These are phyloP conservation scores for Aureobasidium sp. DNA, from an alignment of 2,329 filamentous ascomycete genomes.

Conservation along the genomic window DNA sequence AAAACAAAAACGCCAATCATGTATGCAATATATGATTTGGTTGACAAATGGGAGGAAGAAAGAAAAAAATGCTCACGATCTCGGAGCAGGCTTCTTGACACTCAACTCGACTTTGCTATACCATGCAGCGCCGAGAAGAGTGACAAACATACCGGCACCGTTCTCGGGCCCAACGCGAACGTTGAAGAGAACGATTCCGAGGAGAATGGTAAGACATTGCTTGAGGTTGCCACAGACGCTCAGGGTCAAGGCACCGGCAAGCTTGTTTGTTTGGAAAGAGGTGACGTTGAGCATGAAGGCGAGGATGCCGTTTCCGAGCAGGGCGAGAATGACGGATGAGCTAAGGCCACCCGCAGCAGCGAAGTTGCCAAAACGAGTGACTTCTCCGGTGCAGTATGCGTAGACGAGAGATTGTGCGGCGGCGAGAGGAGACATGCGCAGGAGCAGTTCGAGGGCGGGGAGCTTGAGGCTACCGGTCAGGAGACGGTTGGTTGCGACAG, in stretches of 20 bases:
- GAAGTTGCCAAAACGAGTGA: slow-evolving; percentile 18
- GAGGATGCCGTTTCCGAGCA: slow-evolving; percentile 26
- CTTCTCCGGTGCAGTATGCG: slow-evolving; percentile 45
- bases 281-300: slow-evolving; percentile 30
- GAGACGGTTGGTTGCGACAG: slow-evolving; percentile 54
- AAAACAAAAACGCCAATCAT: background rate
- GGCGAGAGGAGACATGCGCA: slow-evolving; percentile 54
- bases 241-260: slow-evolving; percentile 30
- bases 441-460: slow-evolving; percentile 51
- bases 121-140: slow-evolving; percentile 47
- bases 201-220: slow-evolving; percentile 29
- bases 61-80: background rate
- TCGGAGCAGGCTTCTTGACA: slow-evolving; percentile 29
- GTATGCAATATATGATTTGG: background rate
- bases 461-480: slow-evolving; percentile 53
- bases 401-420: slow-evolving; percentile 47
- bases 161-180: slow-evolving; percentile 33
- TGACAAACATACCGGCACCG: slow-evolving; percentile 46
- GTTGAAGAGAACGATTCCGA: slow-evolving; percentile 30
- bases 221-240: slow-evolving; percentile 31
- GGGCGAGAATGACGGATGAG: slow-evolving; percentile 17
- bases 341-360: slow-evolving; percentile 20
- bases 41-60: background rate
- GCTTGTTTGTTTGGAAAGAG: slow-evolving; percentile 32
- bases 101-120: slow-evolving; percentile 51